Conservation (phyloP, 2,329 filamentous ascomycete genomes). For the Nothopassalora personata region DNA sequence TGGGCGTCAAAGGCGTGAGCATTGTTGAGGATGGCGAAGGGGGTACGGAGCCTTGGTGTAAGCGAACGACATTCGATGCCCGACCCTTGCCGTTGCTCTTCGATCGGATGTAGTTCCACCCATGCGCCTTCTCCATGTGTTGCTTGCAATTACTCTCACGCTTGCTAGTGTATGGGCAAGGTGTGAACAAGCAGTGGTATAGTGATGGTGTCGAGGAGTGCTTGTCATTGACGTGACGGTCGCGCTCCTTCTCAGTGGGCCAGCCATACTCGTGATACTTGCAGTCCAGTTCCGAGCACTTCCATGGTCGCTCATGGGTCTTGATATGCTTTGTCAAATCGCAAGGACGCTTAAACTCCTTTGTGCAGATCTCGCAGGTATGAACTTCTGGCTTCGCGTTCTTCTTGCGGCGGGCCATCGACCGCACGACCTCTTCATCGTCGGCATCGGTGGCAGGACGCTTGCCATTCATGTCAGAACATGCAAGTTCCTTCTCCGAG, state of each 20-base stretch:
- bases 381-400: conserved; percentile 54
- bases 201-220: conserved; percentile 75
- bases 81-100: conserved; percentile 80
- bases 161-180: conserved; percentile 91
- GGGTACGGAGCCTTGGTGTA: conserved; percentile 55
- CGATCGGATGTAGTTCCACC: conserved; percentile 83
- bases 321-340: conserved; percentile 98
- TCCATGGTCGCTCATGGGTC: conserved; percentile 94
- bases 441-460: conserved; percentile 51
- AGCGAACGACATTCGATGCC: conserved; percentile 49
- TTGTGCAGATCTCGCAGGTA: conserved; percentile 70
- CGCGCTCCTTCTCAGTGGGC: conserved; percentile 96
- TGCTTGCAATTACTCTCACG: conserved; percentile 96
- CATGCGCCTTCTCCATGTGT: conserved; percentile 96
- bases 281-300: conserved; percentile 76
- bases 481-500: conserved; percentile 55
- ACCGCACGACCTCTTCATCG: conserved; percentile 77
- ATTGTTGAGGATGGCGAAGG: conserved; percentile 54
- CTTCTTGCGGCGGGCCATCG: conserved; percentile 95
- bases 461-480: conserved; percentile 47
- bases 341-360: conserved; percentile 94
- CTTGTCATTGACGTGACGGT: conserved; percentile 94
- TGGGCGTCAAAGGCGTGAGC: conserved; percentile 32
- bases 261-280: conserved; percentile 87
- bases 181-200: conserved; percentile 75